Base-by-base conservation (phyloP, 176 grass and related monocot species). In the Cenchrus fungigraminus region DNA sequence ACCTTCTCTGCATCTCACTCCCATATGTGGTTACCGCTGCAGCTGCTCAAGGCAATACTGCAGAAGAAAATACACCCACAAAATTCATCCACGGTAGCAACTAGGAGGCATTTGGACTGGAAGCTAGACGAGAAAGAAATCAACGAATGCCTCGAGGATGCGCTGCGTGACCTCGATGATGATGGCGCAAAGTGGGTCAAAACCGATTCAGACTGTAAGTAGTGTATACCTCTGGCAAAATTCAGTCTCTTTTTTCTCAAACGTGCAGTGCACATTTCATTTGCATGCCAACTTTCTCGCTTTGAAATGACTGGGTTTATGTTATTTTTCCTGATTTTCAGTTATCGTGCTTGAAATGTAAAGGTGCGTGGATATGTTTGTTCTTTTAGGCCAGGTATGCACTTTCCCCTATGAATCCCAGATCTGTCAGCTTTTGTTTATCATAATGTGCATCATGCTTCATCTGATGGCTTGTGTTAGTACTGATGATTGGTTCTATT, bases 161-260 rank as follows among this genome's bases (percentile, higher is more conserved):
- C 82, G 28, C 73, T 90, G 72, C 55, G 76, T 71, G 83, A 87
- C 9, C 74, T 91, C 16, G 88, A 82, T 3, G 85, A 88, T 2
- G 91, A 90, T 62, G 89, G 91, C 0, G 89, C 82, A 68, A 95
- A 93, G 79, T 98, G 93, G 95, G 89, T 85, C 79, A 98, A 91
- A 91, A 95, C 95, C 42, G 95, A 98, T 89, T 98, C 92, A 77
- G 92, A 98, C 45, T 98, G 92, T 98, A 91, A 98, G 91, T 85
- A 76, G 12, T 53, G 67, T 51, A 64, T 8, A 72, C 53, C 52
- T 4, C 6, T 65, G 14, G 46, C 7, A 2, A 52, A 49, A 74
- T 12, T 7, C n/a, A 3, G 12, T 55, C 22, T 54, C 20, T 65
- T 6, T 20, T 57, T 57, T 19, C 55, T 57, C 19, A 58, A 58